Base-by-base conservation (phyloP, 371 early-diverging fungal genomes). In the Mortierella polycephala region DNA sequence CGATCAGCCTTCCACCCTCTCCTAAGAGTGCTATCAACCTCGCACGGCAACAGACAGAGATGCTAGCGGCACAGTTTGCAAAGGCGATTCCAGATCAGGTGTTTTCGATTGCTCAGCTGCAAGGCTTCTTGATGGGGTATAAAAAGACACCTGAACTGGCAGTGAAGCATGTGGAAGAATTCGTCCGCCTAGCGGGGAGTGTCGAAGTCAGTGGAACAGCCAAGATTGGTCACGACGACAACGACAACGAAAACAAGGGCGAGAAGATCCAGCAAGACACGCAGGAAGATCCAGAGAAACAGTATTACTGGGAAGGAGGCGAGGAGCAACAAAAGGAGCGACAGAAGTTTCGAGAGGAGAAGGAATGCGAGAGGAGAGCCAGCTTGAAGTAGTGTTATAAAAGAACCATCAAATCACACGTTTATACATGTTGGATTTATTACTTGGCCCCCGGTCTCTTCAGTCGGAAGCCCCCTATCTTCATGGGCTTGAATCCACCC, bases 101-200 rank as follows among this genome's bases (percentile, higher is more conserved):
- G 20, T 84, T 87, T 56, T 88, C 87, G 55, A 90, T 90, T 83
- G 92, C 90, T 1, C 85, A 86, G 44, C 59, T 89, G n/a, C 90
- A 89, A 62, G 88, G 87, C 2, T 88, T 83, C 53, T 65, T 89
- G 50, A 88, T 89, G 88, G 76, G 84, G 3, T 82, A 85, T 71
- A 88, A 88, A 70, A 82, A 82, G 47, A 52, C 69, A 0, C 89
- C 89, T 0, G 64, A 69, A 55, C 67, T 76, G 54, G 87, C 87
- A 20, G 83, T 87, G 10, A 23, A 81, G 40, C 66, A 76, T 18
- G 82, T 79, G 5, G 62, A 61, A 0, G 74, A 74, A n/a, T 88
- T 85, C 77, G 77, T 87, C 0, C 52, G 54, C 20, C 68, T 54
- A 37, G 68, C 77, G 2, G 72, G 77, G 57, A 67, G 65, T 53